Percentiles rank a stretch among this genome's conserved stretches.
phyloP scores from a whole-genome alignment of 306 rosid genomes.

The Luffa aegyptiaca region DNA sequence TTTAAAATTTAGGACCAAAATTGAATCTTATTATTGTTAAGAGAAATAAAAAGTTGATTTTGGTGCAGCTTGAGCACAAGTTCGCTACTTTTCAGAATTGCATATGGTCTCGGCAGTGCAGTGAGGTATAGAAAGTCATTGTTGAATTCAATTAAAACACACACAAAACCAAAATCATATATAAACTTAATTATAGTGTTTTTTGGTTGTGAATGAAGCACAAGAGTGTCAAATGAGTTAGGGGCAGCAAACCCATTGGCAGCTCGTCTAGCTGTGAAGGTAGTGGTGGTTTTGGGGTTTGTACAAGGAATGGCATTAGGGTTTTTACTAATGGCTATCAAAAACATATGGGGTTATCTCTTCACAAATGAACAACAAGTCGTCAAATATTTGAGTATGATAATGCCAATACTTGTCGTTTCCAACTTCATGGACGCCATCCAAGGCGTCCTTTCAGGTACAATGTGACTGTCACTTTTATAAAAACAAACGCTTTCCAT shows the following conservation, averaged over 20 bases:
- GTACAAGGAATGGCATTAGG: neutral
- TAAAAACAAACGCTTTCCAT: no score
- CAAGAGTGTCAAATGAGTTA: neutral
- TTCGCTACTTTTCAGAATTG: constrained; percentile 28
- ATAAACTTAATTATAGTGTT: neutral
- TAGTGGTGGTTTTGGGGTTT: neutral
- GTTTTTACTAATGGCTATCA: neutral
- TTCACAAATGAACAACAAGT: neutral
- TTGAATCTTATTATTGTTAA: neutral
- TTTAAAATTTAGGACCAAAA: neutral
- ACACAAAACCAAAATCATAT: no score
- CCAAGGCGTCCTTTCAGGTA: constrained; percentile 2
- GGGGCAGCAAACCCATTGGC: neutral
- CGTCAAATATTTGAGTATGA: neutral
- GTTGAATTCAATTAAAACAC: no score
- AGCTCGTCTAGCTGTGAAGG: neutral
- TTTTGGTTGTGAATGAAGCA: neutral
- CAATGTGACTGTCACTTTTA: no score
- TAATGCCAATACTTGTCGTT: neutral
- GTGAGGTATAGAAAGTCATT: constrained; percentile 16
- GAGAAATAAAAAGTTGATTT: neutral
- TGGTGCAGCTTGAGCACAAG: constrained; percentile 28
- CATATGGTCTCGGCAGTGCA: constrained; percentile 29
- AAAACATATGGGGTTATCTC: neutral
- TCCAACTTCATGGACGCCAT: constrained; percentile 7